Evolutionary conservation across 2,329 filamentous ascomycete genomes (phyloP), one percentile per base, ranked within the genome.

Genomic region (Fusarium torulosum): DNA sequence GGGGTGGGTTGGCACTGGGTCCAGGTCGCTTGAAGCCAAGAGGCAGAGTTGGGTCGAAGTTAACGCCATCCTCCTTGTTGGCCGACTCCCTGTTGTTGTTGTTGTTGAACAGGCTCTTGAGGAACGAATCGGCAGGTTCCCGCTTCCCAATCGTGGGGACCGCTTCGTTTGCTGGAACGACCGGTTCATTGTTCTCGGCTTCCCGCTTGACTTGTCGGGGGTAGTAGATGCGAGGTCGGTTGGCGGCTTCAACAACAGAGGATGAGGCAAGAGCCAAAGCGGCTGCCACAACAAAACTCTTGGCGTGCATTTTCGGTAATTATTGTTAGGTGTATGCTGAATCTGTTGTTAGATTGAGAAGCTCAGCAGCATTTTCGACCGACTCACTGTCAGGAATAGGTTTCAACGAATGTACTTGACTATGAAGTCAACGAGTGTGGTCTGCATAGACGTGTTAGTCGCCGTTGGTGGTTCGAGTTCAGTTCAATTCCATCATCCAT

Each of bases 361-460:
- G 14, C 27, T n/a, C 2, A 23, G 13, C 23, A 29, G 40, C 20
- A 5, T 29, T 19, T 2, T 25, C n/a, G 7, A 21, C 19, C 17
- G 42, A 73, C 77, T 75, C 41, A 79, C 76, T 82, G 84, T 85
- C 83, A 85, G 83, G 79, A 76, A 73, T 70, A 73, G 59, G 73
- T 76, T 78, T 72, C 71, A 87, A 85, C 81, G 86, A 88, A 80
- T 85, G 85, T 85, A 86, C 81, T 85, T 86, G 85, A 87, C 84
- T 81, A 72, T 76, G 70, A 66, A 80, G 80, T 83, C 82, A 86
- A 86, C 74, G 83, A 86, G 79, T 76, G 84, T 83, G 71, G 61
- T 76, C 74, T 77, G 31, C 3, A 14, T 19, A 14, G 13, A 8
- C 7, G 23, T 23, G 63, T 74, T 49, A 73, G 72, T 51, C 6